Evolutionary conservation across 2,329 filamentous ascomycete genomes (phyloP).

Genomic region (Diaporthe vexans): DNA sequence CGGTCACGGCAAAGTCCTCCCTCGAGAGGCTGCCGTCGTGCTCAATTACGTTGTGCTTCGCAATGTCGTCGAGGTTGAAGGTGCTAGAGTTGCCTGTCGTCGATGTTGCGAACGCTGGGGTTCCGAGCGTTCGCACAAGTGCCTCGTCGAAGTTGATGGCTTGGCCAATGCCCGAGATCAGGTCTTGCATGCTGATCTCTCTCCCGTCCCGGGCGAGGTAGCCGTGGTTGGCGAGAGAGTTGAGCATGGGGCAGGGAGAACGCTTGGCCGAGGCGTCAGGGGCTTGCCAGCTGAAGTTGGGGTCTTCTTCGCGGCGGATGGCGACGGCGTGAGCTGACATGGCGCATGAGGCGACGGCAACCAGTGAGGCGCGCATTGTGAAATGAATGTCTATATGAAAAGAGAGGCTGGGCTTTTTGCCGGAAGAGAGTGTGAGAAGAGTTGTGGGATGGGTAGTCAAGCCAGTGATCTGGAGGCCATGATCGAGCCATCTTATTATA

Average conservation of each 20-base stretch:
- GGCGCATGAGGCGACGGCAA: slow-evolving; percentile 10
- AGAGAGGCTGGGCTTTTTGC: slow-evolving; percentile 19
- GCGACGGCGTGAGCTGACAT: slow-evolving; percentile 23
- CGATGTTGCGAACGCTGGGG: slow-evolving; percentile 15
- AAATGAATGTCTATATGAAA: background rate
- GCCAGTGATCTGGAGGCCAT: background rate
- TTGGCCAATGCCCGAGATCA: slow-evolving; percentile 3
- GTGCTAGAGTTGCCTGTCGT: slow-evolving; percentile 18
- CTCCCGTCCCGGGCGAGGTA: slow-evolving; percentile 21
- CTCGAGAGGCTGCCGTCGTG: slow-evolving; percentile 26
- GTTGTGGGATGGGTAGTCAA: background rate
- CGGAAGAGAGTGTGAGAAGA: background rate
- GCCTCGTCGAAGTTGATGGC: slow-evolving; percentile 24
- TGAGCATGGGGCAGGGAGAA: slow-evolving; percentile 27
- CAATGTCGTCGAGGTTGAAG: slow-evolving; percentile 28
- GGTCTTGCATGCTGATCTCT: slow-evolving; percentile 21
- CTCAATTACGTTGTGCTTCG: slow-evolving; percentile 28
- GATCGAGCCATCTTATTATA: slow-evolving; percentile 13
- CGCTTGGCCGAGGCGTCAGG: slow-evolving; percentile 13
- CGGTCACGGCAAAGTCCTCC: slow-evolving; percentile 17
- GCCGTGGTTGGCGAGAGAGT: slow-evolving; percentile 32
- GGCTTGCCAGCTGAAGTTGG: slow-evolving; percentile 22
- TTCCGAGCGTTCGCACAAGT: slow-evolving; percentile 4
- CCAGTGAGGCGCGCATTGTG: slow-evolving; percentile 14
- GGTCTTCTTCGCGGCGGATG: slow-evolving; percentile 18